phyloP scores from a whole-genome alignment of 75 land plant genomes.

The Pseudotsuga menziesii region DNA sequence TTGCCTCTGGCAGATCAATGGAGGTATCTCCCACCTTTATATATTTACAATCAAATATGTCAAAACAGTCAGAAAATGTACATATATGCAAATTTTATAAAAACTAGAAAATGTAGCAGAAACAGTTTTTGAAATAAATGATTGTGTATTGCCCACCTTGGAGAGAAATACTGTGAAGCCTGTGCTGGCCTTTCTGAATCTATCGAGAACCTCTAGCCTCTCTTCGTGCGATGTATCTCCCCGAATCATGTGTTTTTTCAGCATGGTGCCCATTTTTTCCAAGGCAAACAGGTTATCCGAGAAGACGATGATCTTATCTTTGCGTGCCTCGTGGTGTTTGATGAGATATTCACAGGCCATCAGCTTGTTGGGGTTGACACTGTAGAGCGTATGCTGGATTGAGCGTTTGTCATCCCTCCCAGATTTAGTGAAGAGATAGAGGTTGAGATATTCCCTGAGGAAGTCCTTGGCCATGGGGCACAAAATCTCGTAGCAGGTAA shows the following conservation, averaged over 20 bases:
- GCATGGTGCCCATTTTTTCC: not conserved
- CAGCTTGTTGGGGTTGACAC: conserved; percentile 20
- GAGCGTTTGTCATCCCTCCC: not conserved
- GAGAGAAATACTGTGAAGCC: conserved; percentile 19
- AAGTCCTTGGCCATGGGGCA: conserved; percentile 26
- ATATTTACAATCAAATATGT: too few relatives aligned
- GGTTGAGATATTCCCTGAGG: conserved; percentile 14
- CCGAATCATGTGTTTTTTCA: conserved; percentile 10
- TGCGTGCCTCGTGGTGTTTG: conserved; percentile 11
- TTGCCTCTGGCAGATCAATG: conserved; percentile 19
- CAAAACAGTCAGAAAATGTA: too few relatives aligned
- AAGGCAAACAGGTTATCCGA: conserved; percentile 20
- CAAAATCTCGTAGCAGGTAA: conserved; percentile 14
- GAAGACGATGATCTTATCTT: conserved; percentile 23
- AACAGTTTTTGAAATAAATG: not conserved
- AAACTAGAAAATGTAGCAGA: too few relatives aligned
- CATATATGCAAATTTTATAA: too few relatives aligned
- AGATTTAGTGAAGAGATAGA: too few relatives aligned
- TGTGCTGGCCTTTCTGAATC: not conserved
- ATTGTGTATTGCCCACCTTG: not conserved
- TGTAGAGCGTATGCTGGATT: conserved; percentile 17
- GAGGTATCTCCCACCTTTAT: conserved; percentile 17
- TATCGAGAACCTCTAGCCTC: conserved; percentile 5
- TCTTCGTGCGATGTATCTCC: conserved; percentile 18
- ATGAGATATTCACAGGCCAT: conserved; percentile 26